A percentile compares a stretch with the other conserved stretches of the same genome.
Evolutionary conservation across 345 rosid genomes (phyloP).

Genomic region (Atalantia buxifolia): DNA sequence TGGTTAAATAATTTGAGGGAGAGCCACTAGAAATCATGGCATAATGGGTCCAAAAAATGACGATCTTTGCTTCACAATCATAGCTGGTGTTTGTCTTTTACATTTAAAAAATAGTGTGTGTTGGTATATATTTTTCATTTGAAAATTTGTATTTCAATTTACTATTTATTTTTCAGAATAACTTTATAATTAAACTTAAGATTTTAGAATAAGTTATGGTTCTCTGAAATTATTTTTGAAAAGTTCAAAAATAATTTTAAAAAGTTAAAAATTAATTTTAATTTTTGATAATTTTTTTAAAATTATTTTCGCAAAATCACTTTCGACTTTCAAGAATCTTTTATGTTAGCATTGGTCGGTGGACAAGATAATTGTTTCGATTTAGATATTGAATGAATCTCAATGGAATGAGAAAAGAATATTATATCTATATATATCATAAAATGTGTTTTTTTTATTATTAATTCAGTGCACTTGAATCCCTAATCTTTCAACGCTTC

Average conservation of each 20-base stretch:
- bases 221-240: too few species aligned
- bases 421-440: too few species aligned
- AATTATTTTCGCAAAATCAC: too few species aligned
- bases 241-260: too few species aligned
- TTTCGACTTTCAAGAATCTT: neutral
- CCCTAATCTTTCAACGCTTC: too few species aligned
- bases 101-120: neutral
- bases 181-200: neutral
- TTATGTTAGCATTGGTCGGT: neutral
- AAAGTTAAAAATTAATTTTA: too few species aligned
- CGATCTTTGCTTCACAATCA: neutral
- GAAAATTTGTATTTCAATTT: neutral
- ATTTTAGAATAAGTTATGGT: neutral
- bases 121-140: neutral
- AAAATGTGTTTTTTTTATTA: too few species aligned
- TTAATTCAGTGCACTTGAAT: too few species aligned
- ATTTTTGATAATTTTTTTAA: too few species aligned
- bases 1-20: neutral
- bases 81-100: neutral
- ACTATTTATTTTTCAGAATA: neutral
- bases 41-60: constrained; percentile 8
- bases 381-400: too few species aligned
- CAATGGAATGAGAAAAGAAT: too few species aligned
- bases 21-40: neutral
- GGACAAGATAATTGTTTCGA: neutral